Conservation (phyloP, 345 rosid genomes). For the Eucalyptus lansdowneana region DNA sequence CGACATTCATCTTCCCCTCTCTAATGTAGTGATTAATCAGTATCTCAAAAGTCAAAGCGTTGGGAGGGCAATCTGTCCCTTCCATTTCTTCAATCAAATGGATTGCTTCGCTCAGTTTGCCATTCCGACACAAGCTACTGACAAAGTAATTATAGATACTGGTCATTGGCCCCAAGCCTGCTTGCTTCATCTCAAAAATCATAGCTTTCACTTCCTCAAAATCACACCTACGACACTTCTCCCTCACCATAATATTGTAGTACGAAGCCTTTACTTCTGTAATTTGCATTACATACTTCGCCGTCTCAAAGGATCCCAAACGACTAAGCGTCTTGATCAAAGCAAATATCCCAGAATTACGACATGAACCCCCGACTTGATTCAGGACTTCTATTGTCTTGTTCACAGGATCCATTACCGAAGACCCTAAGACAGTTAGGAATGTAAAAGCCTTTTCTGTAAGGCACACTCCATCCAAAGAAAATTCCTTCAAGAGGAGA, state of each 20-base stretch:
- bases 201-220: conserved; percentile 9
- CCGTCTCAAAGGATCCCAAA: conserved; percentile 24
- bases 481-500: conserved; percentile 14
- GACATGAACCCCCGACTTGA: conserved; percentile 18
- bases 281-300: conserved; percentile 18
- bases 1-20: conserved; percentile 12
- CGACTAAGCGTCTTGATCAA: conserved; percentile 22
- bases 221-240: conserved; percentile 16
- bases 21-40: conserved; percentile 14
- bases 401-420: not conserved
- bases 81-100: conserved; percentile 21
- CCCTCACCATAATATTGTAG: conserved; percentile 16
- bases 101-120: conserved; percentile 6
- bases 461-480: not conserved
- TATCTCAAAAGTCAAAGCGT: conserved; percentile 40
- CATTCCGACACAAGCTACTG: conserved; percentile 21
- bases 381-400: conserved; percentile 17
- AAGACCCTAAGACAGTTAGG: conserved; percentile 3
- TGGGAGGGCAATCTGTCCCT: conserved; percentile 17
- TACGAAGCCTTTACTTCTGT: conserved; percentile 13
- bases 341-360: conserved; percentile 18
- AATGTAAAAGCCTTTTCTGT: conserved; percentile 30
- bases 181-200: conserved; percentile 24
- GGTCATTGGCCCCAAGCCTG: conserved; percentile 6
- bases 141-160: conserved; percentile 19